Evolutionary conservation across 495 filamentous ascomycete species (phyloP).

Genomic region (Podospora appendiculata): DNA sequence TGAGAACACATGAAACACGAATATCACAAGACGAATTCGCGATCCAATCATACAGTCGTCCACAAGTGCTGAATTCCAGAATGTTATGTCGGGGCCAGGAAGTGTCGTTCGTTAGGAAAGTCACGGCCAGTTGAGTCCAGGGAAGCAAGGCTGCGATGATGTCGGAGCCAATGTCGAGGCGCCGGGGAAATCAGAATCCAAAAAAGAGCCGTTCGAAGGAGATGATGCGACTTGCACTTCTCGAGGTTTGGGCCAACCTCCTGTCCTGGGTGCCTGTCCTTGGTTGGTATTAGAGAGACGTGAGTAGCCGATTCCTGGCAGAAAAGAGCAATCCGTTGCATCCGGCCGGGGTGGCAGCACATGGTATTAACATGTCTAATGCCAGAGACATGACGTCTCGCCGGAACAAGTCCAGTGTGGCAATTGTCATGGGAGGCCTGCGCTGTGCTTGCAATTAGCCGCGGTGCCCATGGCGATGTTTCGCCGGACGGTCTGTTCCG

Average conservation of each 20-base stretch:
- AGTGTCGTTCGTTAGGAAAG: conserved; percentile 5
- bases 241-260: conserved; percentile 24
- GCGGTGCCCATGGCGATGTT: conserved; percentile 17
- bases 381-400: conserved; percentile 10
- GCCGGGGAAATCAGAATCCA: conserved; percentile 4
- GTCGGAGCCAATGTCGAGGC: conserved; percentile 2
- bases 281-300: conserved; percentile 23
- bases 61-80: conserved; percentile 4
- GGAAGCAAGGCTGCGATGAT: conserved; percentile 1
- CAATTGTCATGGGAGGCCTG: conserved; percentile 5
- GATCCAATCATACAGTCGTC: conserved; percentile 7
- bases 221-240: conserved; percentile 38
- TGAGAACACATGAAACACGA: conserved; percentile 19
- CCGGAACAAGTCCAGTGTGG: conserved; percentile 3
- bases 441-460: conserved; percentile 8
- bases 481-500: conserved; percentile 13
- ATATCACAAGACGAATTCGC: conserved; percentile 20
- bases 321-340: conserved; percentile 8
- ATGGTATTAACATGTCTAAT: conserved; percentile 10
- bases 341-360: conserved; percentile 19
- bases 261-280: conserved; percentile 30
- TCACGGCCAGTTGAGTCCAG: conserved; percentile 3
- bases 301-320: conserved; percentile 22
- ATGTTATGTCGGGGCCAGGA: conserved; percentile 3
- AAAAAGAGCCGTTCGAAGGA: conserved; percentile 14